phyloP scores from a whole-genome alignment of 2,329 filamentous ascomycete species.

The Cytospora chrysosperma region DNA sequence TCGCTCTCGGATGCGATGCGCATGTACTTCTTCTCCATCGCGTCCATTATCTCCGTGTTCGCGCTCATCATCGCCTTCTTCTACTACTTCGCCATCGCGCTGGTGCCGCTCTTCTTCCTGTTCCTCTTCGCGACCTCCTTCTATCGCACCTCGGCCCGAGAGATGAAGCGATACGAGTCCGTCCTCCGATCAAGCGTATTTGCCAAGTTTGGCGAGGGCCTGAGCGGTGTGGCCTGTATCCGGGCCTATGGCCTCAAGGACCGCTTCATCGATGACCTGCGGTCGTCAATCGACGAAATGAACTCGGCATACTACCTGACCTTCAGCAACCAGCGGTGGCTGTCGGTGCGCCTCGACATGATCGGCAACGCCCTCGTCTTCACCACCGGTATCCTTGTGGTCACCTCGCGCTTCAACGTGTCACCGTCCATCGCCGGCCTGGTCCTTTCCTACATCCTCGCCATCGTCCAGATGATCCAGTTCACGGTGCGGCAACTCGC shows the following conservation, averaged over 20 bases:
- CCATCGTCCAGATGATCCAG: constrained; percentile 93
- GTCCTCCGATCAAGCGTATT: constrained; percentile 86
- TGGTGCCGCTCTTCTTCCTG: constrained; percentile 65
- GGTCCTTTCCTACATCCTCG: constrained; percentile 88
- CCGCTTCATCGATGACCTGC: constrained; percentile 70
- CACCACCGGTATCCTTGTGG: constrained; percentile 82
- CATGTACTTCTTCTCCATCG: constrained; percentile 86
- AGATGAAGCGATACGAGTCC: constrained; percentile 92
- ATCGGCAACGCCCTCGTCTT: constrained; percentile 86
- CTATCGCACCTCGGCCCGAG: constrained; percentile 86
- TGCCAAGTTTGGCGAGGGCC: constrained; percentile 85
- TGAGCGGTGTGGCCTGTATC: constrained; percentile 81
- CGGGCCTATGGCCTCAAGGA: constrained; percentile 82
- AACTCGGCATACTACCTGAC: constrained; percentile 92
- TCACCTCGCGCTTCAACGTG: constrained; percentile 85
- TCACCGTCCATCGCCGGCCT: constrained; percentile 81
- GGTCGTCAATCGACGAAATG: constrained; percentile 81
- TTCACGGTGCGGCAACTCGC: constrained; percentile 92
- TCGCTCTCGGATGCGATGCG: constrained; percentile 83
- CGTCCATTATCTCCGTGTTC: constrained; percentile 80
- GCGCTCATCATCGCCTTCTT: constrained; percentile 93
- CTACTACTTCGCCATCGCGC: constrained; percentile 73
- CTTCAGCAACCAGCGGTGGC: constrained; percentile 93
- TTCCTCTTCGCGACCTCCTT: constrained; percentile 84
- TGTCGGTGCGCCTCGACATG: constrained; percentile 78